Conservation (phyloP, 148 eudicot genomes). For the Mesembryanthemum crystallinum region DNA sequence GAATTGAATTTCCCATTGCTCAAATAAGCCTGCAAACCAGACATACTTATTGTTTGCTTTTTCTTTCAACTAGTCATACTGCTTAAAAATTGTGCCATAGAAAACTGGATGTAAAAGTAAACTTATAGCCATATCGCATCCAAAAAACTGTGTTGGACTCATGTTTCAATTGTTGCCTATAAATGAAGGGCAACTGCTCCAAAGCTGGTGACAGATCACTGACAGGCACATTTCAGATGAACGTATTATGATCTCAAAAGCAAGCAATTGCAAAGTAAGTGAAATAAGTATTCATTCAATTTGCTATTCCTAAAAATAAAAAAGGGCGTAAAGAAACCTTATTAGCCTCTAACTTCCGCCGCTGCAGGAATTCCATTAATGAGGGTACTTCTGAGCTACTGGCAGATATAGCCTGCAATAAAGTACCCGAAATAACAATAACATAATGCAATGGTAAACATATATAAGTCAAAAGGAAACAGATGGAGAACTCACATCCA, state of each 20-base stretch:
- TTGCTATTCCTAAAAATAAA: neutral
- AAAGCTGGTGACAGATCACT: neutral
- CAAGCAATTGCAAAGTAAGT: neutral
- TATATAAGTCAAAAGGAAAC: constrained; percentile 3
- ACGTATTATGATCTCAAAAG: neutral
- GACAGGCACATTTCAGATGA: neutral
- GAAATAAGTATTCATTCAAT: neutral
- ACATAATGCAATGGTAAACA: neutral
- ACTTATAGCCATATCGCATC: too few species aligned
- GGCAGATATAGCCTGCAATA: constrained; percentile 81
- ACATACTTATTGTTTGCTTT: too few species aligned
- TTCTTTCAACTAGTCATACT: too few species aligned
- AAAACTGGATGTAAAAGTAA: too few species aligned
- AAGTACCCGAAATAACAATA: constrained; percentile 19
- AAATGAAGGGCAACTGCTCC: neutral
- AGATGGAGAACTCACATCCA: constrained; percentile 69
- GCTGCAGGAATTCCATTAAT: constrained; percentile 84
- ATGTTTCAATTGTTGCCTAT: neutral
- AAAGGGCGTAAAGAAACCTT: constrained; percentile 47
- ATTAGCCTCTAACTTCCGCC: constrained; percentile 76
- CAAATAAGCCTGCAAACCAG: too few species aligned
- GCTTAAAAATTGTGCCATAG: too few species aligned
- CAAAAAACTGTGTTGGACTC: neutral
- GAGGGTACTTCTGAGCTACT: constrained; percentile 82
- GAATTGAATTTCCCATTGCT: too few species aligned